Evolutionary conservation across 2,329 filamentous ascomycete genomes (phyloP), one percentile per base, ranked within the genome.

Genomic region (Didymella pomorum): DNA sequence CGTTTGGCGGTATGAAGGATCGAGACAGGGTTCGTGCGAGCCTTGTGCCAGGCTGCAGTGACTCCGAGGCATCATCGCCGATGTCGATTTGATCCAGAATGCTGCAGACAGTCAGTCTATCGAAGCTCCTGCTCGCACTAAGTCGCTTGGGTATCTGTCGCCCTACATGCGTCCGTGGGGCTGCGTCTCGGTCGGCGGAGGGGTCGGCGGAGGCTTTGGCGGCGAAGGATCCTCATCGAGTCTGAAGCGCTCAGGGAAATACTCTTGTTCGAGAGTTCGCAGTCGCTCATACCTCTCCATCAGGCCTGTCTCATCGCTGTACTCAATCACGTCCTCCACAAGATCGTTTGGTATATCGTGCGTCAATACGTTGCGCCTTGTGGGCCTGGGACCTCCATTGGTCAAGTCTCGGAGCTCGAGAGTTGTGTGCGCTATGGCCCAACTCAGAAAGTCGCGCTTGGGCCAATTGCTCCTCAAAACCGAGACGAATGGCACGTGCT

Each of bases 201-300:
- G 37, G 11, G 37, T 41, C 16, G 20, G 37, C 37, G 37, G 37
- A 41, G 20, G 11, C 14, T 43, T 20, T 26, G 23, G 16, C 3
- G 20, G 21, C 20, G 21, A n/a, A 1, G 23, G 28, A 12, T n/a
- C n/a, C n/a, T n/a, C n/a, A n/a, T 10, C 10, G n/a, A 18, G 4
- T 29, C 3, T 18, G 25, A 55, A 55, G 11, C 52, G 35, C 10
- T 48, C 44, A 10, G 52, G 52, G 18, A 43, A 43, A n/a, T 35
- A 28, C 16, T 16, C 9, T 20, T 21, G 33, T 18, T 54, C 52
- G 18, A 48, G 10, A 18, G 11, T 18, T 43, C 43, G 43, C 16
- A 48, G 25, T 14, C 18, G 33, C 18, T 35, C 18, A 20, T 48
- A 54, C 10, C 52, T 33, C 2, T 33, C 11, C 25, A 25, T 33